Conservation (phyloP, 2,329 filamentous ascomycete species). For the Akanthomyces muscarius region DNA sequence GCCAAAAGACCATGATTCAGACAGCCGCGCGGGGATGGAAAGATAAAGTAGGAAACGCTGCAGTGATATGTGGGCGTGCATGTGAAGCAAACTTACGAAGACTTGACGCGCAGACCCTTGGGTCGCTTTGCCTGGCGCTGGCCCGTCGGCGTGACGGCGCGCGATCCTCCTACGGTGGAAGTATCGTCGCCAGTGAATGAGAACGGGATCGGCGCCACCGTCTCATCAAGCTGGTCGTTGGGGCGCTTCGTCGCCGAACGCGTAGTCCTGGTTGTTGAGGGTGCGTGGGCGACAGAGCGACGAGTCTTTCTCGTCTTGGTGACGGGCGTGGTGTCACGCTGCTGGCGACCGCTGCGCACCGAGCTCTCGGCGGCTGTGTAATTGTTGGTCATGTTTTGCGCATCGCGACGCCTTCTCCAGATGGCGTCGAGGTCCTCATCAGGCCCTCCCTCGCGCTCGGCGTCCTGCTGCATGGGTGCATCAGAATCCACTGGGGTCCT, state of each 20-base stretch:
- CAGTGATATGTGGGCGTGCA: not conserved
- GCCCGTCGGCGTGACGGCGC: conserved; percentile 56
- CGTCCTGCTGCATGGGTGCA: conserved; percentile 10
- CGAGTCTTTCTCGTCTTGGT: conserved; percentile 34
- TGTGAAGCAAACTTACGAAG: conserved; percentile 54
- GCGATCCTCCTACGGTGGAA: conserved; percentile 49
- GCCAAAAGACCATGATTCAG: not conserved
- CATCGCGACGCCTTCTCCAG: conserved; percentile 35
- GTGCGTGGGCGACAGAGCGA: conserved; percentile 30
- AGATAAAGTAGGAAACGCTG: not conserved
- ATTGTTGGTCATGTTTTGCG: conserved; percentile 38
- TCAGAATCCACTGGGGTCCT: not conserved
- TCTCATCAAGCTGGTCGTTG: conserved; percentile 51
- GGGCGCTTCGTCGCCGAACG: conserved; percentile 51
- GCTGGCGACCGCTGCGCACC: conserved; percentile 30
- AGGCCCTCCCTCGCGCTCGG: conserved; percentile 6
- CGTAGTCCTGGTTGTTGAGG: conserved; percentile 40
- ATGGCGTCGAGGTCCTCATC: conserved; percentile 30
- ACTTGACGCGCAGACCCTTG: conserved; percentile 62
- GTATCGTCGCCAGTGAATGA: conserved; percentile 46
- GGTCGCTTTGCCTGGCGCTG: conserved; percentile 56
- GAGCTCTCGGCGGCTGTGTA: conserved; percentile 36
- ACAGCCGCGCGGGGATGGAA: not conserved
- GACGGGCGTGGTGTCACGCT: conserved; percentile 30
- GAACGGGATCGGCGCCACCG: conserved; percentile 49